A percentile compares a stretch with the other conserved stretches of the same genome.
phyloP scores from a whole-genome alignment of 2,329 filamentous ascomycete genomes.

The Trichoderma pleuroti region DNA sequence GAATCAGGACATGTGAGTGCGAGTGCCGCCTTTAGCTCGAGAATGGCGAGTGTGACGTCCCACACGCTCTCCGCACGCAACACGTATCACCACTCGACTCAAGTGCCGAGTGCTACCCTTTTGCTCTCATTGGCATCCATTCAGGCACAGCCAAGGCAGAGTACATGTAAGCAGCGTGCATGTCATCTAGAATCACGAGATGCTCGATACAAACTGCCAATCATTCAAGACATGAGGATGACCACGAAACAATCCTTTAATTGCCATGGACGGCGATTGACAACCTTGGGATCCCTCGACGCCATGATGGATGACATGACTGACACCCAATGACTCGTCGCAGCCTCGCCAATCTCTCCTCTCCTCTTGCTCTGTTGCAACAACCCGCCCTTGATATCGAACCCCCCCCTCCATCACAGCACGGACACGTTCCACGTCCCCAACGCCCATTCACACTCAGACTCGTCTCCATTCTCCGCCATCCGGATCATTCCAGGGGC shows the following conservation, averaged over 20 bases:
- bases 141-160: neutral
- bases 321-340: neutral
- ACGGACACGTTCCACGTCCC: neutral
- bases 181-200: neutral
- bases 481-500: neutral
- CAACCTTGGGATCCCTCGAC: neutral
- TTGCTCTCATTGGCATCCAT: neutral
- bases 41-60: constrained; percentile 1
- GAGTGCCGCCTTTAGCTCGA: neutral
- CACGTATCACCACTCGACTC: neutral
- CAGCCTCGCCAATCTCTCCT: neutral
- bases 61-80: neutral
- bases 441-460: neutral
- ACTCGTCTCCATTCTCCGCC: neutral
- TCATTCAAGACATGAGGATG: neutral
- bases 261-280: neutral
- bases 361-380: neutral
- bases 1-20: neutral
- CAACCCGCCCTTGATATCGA: neutral
- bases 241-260: neutral
- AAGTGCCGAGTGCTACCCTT: neutral
- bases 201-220: neutral
- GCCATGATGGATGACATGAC: neutral
- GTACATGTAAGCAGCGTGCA: neutral
- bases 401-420: neutral